Percentiles rank a stretch among this genome's conserved stretches.
These are phyloP conservation scores for Macadamia tetraphylla DNA, from an alignment of 164 flowering plant genomes.

Conservation along the genomic window DNA sequence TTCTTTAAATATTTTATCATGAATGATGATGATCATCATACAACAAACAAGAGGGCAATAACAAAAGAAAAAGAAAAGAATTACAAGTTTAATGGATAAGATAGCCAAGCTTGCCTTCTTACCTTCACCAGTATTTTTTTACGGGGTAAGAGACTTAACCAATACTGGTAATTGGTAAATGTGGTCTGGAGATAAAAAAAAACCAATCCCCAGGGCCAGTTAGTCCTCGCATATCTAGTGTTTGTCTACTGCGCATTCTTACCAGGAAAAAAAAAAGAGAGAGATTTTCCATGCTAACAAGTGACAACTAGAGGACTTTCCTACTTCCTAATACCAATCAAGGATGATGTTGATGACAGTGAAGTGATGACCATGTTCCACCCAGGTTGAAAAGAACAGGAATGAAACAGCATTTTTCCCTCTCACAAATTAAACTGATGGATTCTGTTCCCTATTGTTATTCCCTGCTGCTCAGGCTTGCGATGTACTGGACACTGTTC, in stretches of 20 bases:
- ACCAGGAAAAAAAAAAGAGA: conserved; percentile 12
- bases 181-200: conserved; percentile 31
- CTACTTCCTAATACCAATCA: conserved; percentile 17
- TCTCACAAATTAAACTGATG: conserved; percentile 25
- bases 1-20: conserved; percentile 10
- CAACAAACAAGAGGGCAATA: not conserved
- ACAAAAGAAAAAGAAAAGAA: conserved; percentile 3
- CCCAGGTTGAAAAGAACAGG: conserved; percentile 11
- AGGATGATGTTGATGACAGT: conserved; percentile 21
- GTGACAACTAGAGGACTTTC: conserved; percentile 8
- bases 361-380: conserved; percentile 4
- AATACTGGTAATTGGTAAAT: not conserved
- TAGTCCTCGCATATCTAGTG: not conserved
- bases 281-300: conserved; percentile 16
- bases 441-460: conserved; percentile 32
- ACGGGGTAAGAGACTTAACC: conserved; percentile 5
- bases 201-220: conserved; percentile 34
- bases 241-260: conserved; percentile 25
- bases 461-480: conserved; percentile 16
- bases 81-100: conserved; percentile 23
- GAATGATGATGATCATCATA: conserved; percentile 3
- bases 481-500: conserved; percentile 24
- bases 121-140: too few relatives aligned
- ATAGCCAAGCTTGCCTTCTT: conserved; percentile 21
- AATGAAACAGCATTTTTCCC: not conserved